Base-by-base conservation (phyloP, 202 grass and related monocot genomes). In the Brachypodium distachyon region DNA sequence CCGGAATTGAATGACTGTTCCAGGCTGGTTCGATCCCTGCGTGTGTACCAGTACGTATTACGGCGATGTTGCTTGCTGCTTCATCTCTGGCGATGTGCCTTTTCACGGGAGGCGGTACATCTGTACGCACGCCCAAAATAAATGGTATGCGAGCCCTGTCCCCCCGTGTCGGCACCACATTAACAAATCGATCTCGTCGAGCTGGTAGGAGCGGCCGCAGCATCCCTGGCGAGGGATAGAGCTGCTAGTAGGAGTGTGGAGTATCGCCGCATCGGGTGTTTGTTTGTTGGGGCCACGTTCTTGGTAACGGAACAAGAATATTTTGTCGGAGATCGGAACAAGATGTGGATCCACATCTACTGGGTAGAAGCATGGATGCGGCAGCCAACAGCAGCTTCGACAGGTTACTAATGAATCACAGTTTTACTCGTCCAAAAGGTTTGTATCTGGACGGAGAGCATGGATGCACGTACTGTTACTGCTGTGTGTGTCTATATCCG, bases 331-430 rank as follows among this genome's bases (percentile, higher is more conserved):
- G 25, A 50, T 73, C 79, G 59, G 67, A 42, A 36, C 44, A 7
- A 87, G 67, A 87, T 78, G 79, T 34, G 48, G 79, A 87, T 78
- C 74, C 67, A 52, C 73, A 48, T 79, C 75, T 33, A 4, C 28
- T 44, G 36, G 25, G 22, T 18, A 9, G 31, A 51, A 5, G 32
- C 37, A n/a, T 2, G 59, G 17, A 44, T 3, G 70, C 40, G 51
- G 40, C 59, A 73, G 66, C 12, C 40, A 60, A 32, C 59, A 73
- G 66, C 12, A 21, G 57, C 12, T 29, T 12, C 19, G 26, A 59
- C 12, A 22, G 11, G 16, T 50, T 48, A n/a, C n/a, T n/a, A n/a
- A n/a, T n/a, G n/a, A 1, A 22, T 72, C 1, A 1, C 36, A 0
- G 65, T 55, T 28, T 78, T 55, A 40, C 21, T 16, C 5, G 7